These are phyloP conservation scores for Russula lepida DNA, from an alignment of 768 basidiomycete genomes.

Conservation along the genomic window DNA sequence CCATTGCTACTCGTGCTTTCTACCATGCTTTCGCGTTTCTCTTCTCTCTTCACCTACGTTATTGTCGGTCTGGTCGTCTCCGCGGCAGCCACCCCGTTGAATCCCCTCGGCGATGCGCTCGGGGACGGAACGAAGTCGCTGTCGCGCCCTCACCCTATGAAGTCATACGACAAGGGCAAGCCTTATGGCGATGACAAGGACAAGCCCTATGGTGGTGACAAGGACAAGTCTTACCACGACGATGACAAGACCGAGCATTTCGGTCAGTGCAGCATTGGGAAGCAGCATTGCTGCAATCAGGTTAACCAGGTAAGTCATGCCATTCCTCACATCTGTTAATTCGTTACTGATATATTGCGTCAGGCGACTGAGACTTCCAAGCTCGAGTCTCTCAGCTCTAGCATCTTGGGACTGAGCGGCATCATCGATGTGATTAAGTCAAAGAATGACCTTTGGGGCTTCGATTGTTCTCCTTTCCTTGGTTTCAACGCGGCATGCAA, in stretches of 20 bases:
- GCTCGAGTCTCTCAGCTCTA: not conserved
- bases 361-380: not conserved
- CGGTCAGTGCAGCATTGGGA: not conserved
- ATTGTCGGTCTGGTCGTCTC: slow-evolving; percentile 13
- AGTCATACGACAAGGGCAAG: not conserved
- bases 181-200: not conserved
- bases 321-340: not conserved
- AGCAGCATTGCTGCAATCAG: not conserved
- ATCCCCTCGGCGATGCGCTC: not conserved
- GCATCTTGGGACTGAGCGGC: not conserved
- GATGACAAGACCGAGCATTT: not conserved
- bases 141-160: not conserved
- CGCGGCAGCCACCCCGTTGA: slow-evolving; percentile 10
- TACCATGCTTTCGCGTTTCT: slow-evolving; percentile 17
- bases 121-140: not conserved
- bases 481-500: not conserved
- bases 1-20: slow-evolving; percentile 10
- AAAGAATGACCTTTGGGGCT: not conserved
- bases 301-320: not conserved
- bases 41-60: slow-evolving; percentile 12
- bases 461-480: not conserved
- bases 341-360: not conserved
- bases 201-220: not conserved
- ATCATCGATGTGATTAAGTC: not conserved
- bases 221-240: not conserved